Conservation (phyloP, 2,329 filamentous ascomycete species). For the Cytospora mali region DNA sequence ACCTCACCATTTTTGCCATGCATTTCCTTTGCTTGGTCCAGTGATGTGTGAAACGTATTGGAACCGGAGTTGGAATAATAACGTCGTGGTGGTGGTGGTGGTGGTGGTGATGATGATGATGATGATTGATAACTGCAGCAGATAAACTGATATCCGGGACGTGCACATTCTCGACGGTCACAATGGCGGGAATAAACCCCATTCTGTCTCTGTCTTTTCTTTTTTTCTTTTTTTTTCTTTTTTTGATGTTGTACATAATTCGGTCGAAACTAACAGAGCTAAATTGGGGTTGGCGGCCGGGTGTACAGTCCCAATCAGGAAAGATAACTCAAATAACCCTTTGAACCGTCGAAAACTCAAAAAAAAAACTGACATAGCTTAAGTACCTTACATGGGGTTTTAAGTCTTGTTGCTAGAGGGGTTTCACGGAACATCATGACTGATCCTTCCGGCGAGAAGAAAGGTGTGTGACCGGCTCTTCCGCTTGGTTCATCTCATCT, state of each 20-base stretch:
- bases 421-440: no score
- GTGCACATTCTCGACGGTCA: neutral
- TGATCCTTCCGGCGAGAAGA: neutral
- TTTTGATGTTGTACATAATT: no score
- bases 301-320: neutral
- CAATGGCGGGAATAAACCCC: neutral
- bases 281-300: neutral
- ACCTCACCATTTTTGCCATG: no score
- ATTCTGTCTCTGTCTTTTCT: no score
- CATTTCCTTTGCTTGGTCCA: no score
- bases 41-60: no score
- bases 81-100: neutral
- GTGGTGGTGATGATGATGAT: neutral
- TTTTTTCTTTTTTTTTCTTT: no score
- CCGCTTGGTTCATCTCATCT: neutral
- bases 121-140: no score
- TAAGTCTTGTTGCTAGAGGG: no score
- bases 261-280: neutral
- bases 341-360: neutral
- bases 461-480: neutral
- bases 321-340: neutral
- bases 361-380: neutral
- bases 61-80: neutral
- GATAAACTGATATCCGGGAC: no score
- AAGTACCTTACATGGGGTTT: neutral